Conservation (phyloP, 371 early-diverging fungal species). For the Sporodiniella umbellata region DNA sequence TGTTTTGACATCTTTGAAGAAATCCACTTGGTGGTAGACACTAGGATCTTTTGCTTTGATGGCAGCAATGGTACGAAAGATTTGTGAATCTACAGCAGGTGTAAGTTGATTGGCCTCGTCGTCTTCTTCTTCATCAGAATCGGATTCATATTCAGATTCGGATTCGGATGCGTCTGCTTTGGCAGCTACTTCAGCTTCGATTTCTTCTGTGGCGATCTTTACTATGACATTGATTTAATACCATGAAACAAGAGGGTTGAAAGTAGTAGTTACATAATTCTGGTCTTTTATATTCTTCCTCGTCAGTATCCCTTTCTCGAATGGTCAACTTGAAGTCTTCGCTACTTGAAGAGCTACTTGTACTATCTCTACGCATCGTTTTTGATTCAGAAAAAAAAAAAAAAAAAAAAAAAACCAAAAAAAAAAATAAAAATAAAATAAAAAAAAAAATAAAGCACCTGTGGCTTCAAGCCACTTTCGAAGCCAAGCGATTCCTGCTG, state of each 20-base stretch:
- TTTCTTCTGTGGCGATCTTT: constrained; percentile 19
- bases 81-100: constrained; percentile 87
- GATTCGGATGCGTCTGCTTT: background rate
- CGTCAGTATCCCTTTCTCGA: constrained; percentile 10
- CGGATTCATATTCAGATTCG: constrained; percentile 12
- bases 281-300: constrained; percentile 16
- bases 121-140: constrained; percentile 73
- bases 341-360: background rate
- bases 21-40: constrained; percentile 74
- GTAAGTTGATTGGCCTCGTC: constrained; percentile 83
- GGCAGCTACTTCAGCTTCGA: constrained; percentile 21
- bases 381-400: background rate
- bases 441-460: constrained; percentile 1
- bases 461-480: background rate
- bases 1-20: constrained; percentile 57
- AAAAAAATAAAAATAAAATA: background rate
- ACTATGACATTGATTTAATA: too few species aligned
- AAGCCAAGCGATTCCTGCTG: too few species aligned
- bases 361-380: background rate
- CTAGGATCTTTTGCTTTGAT: constrained; percentile 74
- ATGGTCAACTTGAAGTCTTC: constrained; percentile 9
- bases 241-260: too few species aligned
- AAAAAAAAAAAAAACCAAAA: constrained; percentile 4
- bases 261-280: constrained; percentile 20
- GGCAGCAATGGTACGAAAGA: constrained; percentile 84